Percentiles rank a stretch among this genome's conserved stretches.
These are phyloP conservation scores for Simplicillium sp. DNA, from an alignment of 2,329 filamentous ascomycete genomes.

Conservation along the genomic window DNA sequence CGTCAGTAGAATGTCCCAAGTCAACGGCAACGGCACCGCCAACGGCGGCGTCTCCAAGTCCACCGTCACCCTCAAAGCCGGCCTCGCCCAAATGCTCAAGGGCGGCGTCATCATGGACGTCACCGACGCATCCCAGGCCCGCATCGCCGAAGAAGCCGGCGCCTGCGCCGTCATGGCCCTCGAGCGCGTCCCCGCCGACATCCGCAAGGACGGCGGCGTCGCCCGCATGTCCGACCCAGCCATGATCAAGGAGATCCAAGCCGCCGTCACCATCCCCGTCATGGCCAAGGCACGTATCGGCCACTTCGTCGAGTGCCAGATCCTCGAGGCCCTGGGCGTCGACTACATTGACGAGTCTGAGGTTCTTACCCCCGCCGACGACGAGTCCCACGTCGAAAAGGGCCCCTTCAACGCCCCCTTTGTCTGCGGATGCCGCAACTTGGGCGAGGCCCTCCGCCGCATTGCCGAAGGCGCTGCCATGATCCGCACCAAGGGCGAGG, in stretches of 20 bases:
- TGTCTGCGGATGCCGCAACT: conserved; percentile 90
- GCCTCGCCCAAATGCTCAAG: conserved; percentile 95
- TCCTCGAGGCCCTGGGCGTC: conserved; percentile 87
- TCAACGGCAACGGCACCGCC: conserved; percentile 13
- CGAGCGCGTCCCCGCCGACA: conserved; percentile 94
- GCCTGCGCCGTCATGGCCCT: conserved; percentile 97
- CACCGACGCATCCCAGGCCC: conserved; percentile 83
- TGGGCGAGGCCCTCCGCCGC: conserved; percentile 84
- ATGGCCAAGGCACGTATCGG: conserved; percentile 99
- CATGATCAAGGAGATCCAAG: conserved; percentile 95
- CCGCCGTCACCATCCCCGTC: conserved; percentile 89
- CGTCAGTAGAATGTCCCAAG: conserved; percentile 21
- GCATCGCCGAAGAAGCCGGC: conserved; percentile 94
- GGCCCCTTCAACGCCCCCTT: conserved; percentile 74
- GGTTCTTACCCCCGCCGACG: conserved; percentile 91
- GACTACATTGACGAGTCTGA: conserved; percentile 99
- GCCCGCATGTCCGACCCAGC: conserved; percentile 92
- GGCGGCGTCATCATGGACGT: conserved; percentile 99
- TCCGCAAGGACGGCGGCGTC: conserved; percentile 83
- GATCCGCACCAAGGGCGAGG: conserved; percentile 98
- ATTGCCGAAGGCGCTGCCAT: conserved; percentile 93
- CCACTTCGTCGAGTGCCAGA: conserved; percentile 97
- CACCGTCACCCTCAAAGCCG: conserved; percentile 85
- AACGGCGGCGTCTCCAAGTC: conserved; percentile 30
- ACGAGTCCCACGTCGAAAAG: conserved; percentile 88